phyloP scores from a whole-genome alignment of 2,329 filamentous ascomycete genomes.

The Rosellinia necatrix region DNA sequence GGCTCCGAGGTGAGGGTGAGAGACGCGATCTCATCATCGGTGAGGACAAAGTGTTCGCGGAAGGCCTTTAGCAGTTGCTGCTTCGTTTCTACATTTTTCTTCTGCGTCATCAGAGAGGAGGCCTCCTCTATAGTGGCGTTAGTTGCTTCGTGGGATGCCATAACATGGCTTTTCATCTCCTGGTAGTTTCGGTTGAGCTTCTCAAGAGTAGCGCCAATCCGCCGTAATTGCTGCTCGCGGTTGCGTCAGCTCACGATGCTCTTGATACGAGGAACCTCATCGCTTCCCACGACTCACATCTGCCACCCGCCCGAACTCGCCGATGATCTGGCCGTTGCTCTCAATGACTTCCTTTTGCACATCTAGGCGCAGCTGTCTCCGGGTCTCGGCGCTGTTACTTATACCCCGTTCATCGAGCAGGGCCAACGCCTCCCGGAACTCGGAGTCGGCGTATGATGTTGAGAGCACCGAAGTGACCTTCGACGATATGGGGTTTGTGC shows the following conservation, averaged over 20 bases:
- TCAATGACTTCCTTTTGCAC: slow-evolving; percentile 91
- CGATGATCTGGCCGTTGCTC: slow-evolving; percentile 86
- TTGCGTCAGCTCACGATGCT: slow-evolving; percentile 11
- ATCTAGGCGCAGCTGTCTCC: slow-evolving; percentile 79
- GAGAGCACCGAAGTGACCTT: slow-evolving; percentile 87
- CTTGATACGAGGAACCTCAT: background rate
- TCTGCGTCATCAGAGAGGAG: slow-evolving; percentile 71
- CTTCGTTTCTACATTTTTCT: slow-evolving; percentile 75
- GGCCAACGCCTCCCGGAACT: slow-evolving; percentile 83
- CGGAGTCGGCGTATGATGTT: slow-evolving; percentile 87
- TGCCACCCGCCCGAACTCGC: slow-evolving; percentile 86
- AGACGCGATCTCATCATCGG: slow-evolving; percentile 76
- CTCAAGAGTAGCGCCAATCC: slow-evolving; percentile 78
- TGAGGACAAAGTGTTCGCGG: slow-evolving; percentile 80
- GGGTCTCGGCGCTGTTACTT: slow-evolving; percentile 75
- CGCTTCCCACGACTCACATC: slow-evolving; percentile 50
- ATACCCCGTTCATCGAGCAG: slow-evolving; percentile 75
- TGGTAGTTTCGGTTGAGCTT: slow-evolving; percentile 79
- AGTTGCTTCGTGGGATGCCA: slow-evolving; percentile 75
- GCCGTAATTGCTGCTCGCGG: slow-evolving; percentile 70
- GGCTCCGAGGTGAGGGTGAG: slow-evolving; percentile 80
- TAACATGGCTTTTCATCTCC: slow-evolving; percentile 78
- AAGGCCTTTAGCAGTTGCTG: slow-evolving; percentile 79
- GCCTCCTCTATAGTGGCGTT: slow-evolving; percentile 78
- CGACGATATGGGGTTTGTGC: slow-evolving; percentile 71